Evolutionary conservation across 306 rosid species (phyloP), one percentile per base, ranked within the genome.

Genomic region (Vigna radiata): DNA sequence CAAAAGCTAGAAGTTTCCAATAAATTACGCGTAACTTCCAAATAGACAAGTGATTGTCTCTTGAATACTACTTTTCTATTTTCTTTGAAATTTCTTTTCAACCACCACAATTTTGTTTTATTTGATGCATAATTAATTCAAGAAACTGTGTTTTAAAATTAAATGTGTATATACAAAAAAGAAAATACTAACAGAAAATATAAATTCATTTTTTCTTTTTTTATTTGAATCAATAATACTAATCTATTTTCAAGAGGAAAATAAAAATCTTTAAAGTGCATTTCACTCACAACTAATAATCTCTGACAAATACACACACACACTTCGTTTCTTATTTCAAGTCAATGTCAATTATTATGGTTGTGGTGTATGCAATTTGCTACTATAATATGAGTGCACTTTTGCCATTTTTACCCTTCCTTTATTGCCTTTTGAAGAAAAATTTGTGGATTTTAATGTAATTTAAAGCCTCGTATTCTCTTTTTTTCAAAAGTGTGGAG

Each of bases 81-180:
- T 27, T 47, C 70, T 47, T 29, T 18, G 36, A 47, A 60, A 4
- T 17, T 46, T 46, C 25, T 31, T 37, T 48, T 2, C 72, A 75
- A 75, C 50, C 49, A 75, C 27, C 62, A 7, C 9, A 48, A 4
- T 4, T 29, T 75, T 49, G 37, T 75, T 48, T 65, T 77, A 52
- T 66, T 23, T 52, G 44, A 54, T 6, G 33, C 19, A 11, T 48
- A 16, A 4, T 61, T 15, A 61, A 31, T 31, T 29, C 12, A 11
- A 10, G 13, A 25, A 58, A 15, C 0, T 1, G 0, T 48, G 8
- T 16, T 49, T 49, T 16, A 49, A 16, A 49, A 15, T 49, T 3
- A 5, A 33, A 49, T 15, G 9, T 47, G 5, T 47, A 3, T 43
- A 43, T 41, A 8, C 1, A 8, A 0, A 41, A 41, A 4, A 8